Evolutionary conservation across 192 early-diverging fungal genomes (phyloP).

Genomic region (Mortierella claussenii): DNA sequence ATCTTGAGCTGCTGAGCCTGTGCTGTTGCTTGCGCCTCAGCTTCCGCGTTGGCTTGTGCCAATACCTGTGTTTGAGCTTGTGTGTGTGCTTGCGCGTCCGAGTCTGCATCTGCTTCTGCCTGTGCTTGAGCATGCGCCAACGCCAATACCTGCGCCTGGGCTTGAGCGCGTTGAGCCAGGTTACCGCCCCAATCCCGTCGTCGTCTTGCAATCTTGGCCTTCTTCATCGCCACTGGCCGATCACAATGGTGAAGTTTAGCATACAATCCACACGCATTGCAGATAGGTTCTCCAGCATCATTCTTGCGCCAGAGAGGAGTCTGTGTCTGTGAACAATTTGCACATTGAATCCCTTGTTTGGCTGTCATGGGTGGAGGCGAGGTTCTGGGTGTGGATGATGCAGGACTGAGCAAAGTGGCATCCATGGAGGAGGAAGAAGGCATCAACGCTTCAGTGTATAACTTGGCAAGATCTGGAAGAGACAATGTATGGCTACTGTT

Average conservation of each 20-base stretch:
- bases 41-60: not conserved
- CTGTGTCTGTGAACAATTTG: constrained; percentile 77
- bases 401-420: too few relatives aligned
- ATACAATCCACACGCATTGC: constrained; percentile 89
- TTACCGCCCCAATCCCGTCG: constrained; percentile 63
- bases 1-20: not conserved
- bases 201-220: constrained; percentile 68
- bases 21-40: not conserved
- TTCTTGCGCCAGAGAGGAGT: constrained; percentile 86
- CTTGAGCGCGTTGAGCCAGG: constrained; percentile 39
- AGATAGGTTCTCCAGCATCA: constrained; percentile 76
- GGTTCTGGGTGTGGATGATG: constrained; percentile 2
- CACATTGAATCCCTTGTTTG: constrained; percentile 58
- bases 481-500: too few relatives aligned
- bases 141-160: constrained; percentile 37
- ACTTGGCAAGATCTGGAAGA: constrained; percentile 21
- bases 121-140: constrained; percentile 36
- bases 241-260: constrained; percentile 92
- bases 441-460: constrained; percentile 39
- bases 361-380: constrained; percentile 44
- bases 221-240: constrained; percentile 86
- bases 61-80: not conserved
- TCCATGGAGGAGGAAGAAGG: constrained; percentile 11
- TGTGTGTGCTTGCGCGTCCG: not conserved
- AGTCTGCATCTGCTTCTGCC: constrained; percentile 9